A percentile compares a stretch with the other conserved stretches of the same genome.
phyloP scores from a whole-genome alignment of 2,329 filamentous ascomycete genomes.

The Monilinia vaccinii-corymbosi region DNA sequence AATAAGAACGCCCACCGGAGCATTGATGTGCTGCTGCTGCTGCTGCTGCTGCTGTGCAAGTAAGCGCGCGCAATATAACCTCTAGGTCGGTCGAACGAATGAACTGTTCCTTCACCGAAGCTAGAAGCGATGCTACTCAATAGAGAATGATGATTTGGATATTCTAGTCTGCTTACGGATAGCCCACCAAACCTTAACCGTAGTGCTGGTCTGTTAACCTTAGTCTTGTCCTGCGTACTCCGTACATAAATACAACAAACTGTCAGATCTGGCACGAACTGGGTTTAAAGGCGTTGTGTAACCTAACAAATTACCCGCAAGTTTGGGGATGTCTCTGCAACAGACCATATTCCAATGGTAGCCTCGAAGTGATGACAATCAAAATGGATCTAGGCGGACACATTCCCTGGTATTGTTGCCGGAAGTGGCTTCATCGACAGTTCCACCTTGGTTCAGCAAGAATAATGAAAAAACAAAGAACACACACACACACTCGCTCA shows the following conservation, averaged over 20 bases:
- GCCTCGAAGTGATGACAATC: background rate
- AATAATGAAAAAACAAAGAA: no score
- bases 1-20: no score
- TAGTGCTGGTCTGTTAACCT: background rate
- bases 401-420: background rate
- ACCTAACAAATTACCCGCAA: slow-evolving; percentile 4
- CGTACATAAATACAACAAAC: background rate
- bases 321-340: slow-evolving; percentile 9
- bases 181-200: background rate
- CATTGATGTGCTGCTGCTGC: background rate
- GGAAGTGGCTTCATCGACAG: background rate
- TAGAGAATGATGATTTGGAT: background rate
- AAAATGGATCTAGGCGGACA: background rate
- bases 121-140: background rate
- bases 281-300: background rate
- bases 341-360: background rate
- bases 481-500: no score
- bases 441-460: background rate
- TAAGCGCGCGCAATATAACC: slow-evolving; percentile 9
- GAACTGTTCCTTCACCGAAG: background rate
- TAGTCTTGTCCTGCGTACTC: no score
- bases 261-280: slow-evolving; percentile 4
- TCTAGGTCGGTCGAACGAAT: no score
- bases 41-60: no score
- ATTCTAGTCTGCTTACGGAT: background rate